Base-by-base conservation (phyloP, 176 grass and related monocot species). In the Areca catechu region DNA sequence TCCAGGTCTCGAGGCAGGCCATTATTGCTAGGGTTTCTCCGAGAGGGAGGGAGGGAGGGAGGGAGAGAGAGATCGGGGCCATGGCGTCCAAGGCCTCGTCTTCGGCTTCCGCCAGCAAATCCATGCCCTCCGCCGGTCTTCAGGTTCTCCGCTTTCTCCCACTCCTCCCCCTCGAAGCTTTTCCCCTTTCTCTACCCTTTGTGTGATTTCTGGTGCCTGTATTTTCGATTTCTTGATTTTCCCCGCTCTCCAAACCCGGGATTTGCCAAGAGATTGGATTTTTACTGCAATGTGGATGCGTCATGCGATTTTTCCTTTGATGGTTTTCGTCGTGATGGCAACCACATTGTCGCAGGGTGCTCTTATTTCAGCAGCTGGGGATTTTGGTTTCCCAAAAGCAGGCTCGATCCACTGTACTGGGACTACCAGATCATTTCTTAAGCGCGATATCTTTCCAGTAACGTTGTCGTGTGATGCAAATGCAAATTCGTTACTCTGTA, bases 41-140 rank as follows among this genome's bases (percentile, higher is more conserved):
- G 9, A 34, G 30, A 34, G 30, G 4, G 27, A 5, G 25, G 0
- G 25, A 5, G 4, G 4, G 27, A 28, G 27, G 4, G 27, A 4
- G 27, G 1, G 3, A 28, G 27, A 5, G 27, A 28, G 34, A 43
- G 7, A 43, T 43, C 10, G 9, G 34, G 7, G 69, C 52, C 52
- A 75, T 74, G 76, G 80, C 67, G 19, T 65, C 63, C 7, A 56
- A 63, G 62, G 70, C 56, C 14, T 71, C 75, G 51, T 64, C 74
- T 16, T 79, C 75, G 14, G 61, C 65, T 18, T 83, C 79, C 22
- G 80, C 51, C n/a, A 68, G 76, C 76, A 78, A 71, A 67, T 89
- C 85, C 16, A 51, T 61, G 43, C 68, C 71, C 56, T 66, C 76
- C 19, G 24, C 51, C 29, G 29, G 18, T 15, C 66, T 56, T 19